Evolutionary conservation across 1,284 basidiomycete species (phyloP).

Genomic region (Puccinia novopanici): DNA sequence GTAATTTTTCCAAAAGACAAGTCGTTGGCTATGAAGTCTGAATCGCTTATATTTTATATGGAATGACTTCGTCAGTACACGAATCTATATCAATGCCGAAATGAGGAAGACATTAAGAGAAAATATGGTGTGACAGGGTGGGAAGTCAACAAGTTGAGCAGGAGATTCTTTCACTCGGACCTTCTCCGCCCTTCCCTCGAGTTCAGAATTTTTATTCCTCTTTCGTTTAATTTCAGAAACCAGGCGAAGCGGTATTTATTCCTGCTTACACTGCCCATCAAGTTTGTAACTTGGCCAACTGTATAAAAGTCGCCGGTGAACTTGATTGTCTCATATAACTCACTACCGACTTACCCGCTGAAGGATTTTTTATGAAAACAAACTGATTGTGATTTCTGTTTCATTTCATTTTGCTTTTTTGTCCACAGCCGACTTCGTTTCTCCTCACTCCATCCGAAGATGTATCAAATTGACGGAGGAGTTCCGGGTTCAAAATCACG

Average conservation of each 20-base stretch:
- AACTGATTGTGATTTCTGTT: conserved; percentile 20
- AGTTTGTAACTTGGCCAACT: no score
- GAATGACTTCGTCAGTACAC: conserved; percentile 51
- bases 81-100: conserved; percentile 54
- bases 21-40: neutral
- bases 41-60: neutral
- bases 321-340: no score
- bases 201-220: no score
- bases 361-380: neutral
- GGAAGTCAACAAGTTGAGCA: conserved; percentile 53
- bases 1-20: neutral
- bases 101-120: conserved; percentile 53
- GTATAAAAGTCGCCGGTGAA: no score
- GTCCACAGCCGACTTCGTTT: conserved; percentile 43
- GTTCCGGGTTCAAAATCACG: conserved; percentile 33
- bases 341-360: neutral
- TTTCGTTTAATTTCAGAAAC: no score
- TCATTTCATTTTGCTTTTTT: neutral
- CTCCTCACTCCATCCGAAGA: conserved; percentile 33
- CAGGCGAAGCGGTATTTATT: no score
- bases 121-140: conserved; percentile 55
- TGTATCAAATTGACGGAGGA: conserved; percentile 44
- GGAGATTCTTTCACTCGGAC: no score
- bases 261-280: no score
- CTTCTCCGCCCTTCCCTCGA: no score